phyloP scores from a whole-genome alignment of 2,329 filamentous ascomycete species.

The Byssothecium circinans region DNA sequence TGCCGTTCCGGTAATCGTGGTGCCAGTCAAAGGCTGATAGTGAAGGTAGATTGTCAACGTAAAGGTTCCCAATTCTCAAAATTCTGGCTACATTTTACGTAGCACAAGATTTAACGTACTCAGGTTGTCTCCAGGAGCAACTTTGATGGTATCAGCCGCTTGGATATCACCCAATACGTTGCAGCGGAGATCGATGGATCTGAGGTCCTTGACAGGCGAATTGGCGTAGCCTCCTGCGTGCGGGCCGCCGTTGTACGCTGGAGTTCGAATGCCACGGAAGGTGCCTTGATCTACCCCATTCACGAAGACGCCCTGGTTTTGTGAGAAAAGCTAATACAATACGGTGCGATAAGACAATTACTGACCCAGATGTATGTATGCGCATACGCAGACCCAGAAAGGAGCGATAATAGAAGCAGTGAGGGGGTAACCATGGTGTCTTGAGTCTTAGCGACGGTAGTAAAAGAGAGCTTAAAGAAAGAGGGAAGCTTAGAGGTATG shows the following conservation, averaged over 20 bases:
- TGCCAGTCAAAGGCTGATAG: conserved; percentile 47
- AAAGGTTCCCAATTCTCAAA: too few species aligned
- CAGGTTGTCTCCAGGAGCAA: conserved; percentile 42
- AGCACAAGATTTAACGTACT: too few species aligned
- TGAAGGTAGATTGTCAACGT: too few species aligned
- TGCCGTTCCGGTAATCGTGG: conserved; percentile 39
- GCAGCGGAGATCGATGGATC: conserved; percentile 44
- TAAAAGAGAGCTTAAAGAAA: not conserved
- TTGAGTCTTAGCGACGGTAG: too few species aligned
- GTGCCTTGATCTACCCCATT: conserved; percentile 36
- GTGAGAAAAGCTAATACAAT: not conserved
- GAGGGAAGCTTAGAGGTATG: not conserved
- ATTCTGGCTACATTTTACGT: too few species aligned
- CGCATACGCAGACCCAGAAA: conserved; percentile 21
- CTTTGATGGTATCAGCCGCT: conserved; percentile 40
- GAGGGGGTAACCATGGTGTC: conserved; percentile 15
- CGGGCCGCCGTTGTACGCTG: conserved; percentile 40
- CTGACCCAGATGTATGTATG: conserved; percentile 36
- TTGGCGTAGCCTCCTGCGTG: conserved; percentile 43
- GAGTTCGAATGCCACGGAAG: conserved; percentile 32
- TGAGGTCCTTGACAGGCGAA: conserved; percentile 45
- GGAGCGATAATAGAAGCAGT: conserved; percentile 18
- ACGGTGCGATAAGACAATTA: not conserved
- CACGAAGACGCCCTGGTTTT: conserved; percentile 31
- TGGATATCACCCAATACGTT: conserved; percentile 46